A percentile compares a stretch with the other conserved stretches of the same genome.
phyloP scores from a whole-genome alignment of 805 yeast genomes.

The Teunomyces atbi region DNA sequence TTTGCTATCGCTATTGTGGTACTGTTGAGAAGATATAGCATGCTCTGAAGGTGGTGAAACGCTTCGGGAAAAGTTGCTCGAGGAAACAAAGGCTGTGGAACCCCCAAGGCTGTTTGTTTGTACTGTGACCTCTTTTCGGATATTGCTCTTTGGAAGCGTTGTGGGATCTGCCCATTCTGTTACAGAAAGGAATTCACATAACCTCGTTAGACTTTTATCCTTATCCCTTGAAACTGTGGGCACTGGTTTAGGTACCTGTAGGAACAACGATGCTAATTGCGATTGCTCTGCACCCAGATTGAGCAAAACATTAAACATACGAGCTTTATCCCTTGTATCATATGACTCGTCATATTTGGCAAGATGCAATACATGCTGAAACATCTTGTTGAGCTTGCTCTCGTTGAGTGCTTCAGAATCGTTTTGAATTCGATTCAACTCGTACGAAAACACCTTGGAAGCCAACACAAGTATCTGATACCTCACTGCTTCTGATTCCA shows the following conservation, averaged over 20 bases:
- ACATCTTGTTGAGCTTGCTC: constrained; percentile 45
- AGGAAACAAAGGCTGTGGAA: background rate
- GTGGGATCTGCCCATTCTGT: constrained; percentile 47
- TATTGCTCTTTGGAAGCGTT: constrained; percentile 26
- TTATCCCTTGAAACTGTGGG: constrained; percentile 32
- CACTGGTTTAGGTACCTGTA: constrained; percentile 75
- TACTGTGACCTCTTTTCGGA: constrained; percentile 27
- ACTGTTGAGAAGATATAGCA: constrained; percentile 23
- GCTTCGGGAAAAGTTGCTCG: constrained; percentile 7
- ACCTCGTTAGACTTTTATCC: constrained; percentile 3
- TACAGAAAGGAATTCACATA: constrained; percentile 22
- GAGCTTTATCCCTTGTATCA: constrained; percentile 82
- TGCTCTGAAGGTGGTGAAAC: constrained; percentile 21
- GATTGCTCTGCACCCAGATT: constrained; percentile 40
- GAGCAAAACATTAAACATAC: constrained; percentile 65
- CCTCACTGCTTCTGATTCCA: constrained; percentile 58
- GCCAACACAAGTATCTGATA: constrained; percentile 70
- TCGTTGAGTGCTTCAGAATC: constrained; percentile 9
- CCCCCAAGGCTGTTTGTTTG: constrained; percentile 7
- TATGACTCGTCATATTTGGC: constrained; percentile 71
- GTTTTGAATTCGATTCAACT: constrained; percentile 42
- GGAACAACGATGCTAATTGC: constrained; percentile 63
- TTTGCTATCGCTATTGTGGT: background rate
- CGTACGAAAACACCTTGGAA: constrained; percentile 65
- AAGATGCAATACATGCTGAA: constrained; percentile 57